phyloP scores from a whole-genome alignment of 495 filamentous ascomycete species.

The Pseudevernia furfuracea region DNA sequence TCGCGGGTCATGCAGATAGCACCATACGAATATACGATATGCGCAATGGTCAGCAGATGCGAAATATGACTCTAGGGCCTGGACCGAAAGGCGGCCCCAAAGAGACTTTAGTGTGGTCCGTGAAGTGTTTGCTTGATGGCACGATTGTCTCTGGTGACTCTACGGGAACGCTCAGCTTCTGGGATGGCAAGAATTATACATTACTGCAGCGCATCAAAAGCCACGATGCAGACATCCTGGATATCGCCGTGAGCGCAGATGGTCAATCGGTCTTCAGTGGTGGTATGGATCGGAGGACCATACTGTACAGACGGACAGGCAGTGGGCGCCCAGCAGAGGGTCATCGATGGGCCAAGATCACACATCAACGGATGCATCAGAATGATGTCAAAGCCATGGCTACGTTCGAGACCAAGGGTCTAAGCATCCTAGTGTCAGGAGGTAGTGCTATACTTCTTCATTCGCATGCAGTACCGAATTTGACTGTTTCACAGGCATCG shows the following conservation, averaged over 20 bases:
- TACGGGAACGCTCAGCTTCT: conserved; percentile 83
- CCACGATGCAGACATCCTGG: conserved; percentile 85
- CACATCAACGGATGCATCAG: conserved; percentile 71
- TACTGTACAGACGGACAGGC: conserved; percentile 57
- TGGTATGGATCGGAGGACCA: conserved; percentile 82
- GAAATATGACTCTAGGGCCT: conserved; percentile 77
- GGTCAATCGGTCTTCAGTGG: conserved; percentile 82
- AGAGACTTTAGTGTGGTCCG: conserved; percentile 84
- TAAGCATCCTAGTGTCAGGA: conserved; percentile 87
- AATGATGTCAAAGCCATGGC: conserved; percentile 97
- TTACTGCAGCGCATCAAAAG: conserved; percentile 75
- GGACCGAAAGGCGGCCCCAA: conserved; percentile 68
- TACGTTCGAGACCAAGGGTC: conserved; percentile 69
- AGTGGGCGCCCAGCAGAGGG: conserved; percentile 50
- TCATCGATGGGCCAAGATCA: conserved; percentile 72
- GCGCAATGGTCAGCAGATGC: conserved; percentile 60
- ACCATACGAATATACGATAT: conserved; percentile 86
- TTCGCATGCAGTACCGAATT: not conserved
- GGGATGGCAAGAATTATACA: conserved; percentile 85
- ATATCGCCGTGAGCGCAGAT: conserved; percentile 68
- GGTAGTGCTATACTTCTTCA: conserved; percentile 43
- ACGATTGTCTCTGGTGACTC: conserved; percentile 93
- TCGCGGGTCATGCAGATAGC: conserved; percentile 88
- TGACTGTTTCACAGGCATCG: conserved; percentile 55
- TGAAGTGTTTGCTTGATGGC: conserved; percentile 77